Percentiles rank a stretch among this genome's conserved stretches.
Conservation (phyloP, 768 basidiomycete genomes). For the Boletus coccyginus region DNA sequence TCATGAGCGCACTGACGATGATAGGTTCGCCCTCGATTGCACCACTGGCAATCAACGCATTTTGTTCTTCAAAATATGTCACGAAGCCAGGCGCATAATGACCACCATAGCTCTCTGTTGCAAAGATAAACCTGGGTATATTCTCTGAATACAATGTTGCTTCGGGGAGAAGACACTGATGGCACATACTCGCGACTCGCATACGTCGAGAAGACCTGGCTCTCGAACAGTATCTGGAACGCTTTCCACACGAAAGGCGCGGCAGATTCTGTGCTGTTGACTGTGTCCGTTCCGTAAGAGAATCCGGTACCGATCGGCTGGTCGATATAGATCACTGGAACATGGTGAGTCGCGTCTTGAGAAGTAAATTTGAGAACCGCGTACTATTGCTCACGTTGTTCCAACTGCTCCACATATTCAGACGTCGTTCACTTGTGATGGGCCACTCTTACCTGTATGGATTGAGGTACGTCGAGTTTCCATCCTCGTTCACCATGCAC, state of each 20-base stretch:
- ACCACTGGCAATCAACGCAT: constrained; percentile 45
- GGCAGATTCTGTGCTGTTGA: constrained; percentile 51
- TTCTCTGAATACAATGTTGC: background rate
- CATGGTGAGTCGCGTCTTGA: background rate
- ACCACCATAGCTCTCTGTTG: constrained; percentile 67
- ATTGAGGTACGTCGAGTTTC: constrained; percentile 50
- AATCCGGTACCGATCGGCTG: constrained; percentile 68
- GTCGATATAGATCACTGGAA: constrained; percentile 64
- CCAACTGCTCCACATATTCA: constrained; percentile 44
- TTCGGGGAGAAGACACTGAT: background rate
- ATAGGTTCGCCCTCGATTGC: constrained; percentile 48
- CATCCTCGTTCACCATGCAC: constrained; percentile 55
- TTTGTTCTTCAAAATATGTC: constrained; percentile 63
- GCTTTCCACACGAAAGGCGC: constrained; percentile 59
- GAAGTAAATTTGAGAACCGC: constrained; percentile 15
- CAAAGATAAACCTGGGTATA: constrained; percentile 50
- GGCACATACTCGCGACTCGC: constrained; percentile 49
- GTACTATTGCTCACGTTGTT: constrained; percentile 64
- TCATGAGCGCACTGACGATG: constrained; percentile 58
- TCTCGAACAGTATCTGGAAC: constrained; percentile 63
- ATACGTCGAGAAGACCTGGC: constrained; percentile 48
- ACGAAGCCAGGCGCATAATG: constrained; percentile 67
- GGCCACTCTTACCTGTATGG: constrained; percentile 48
- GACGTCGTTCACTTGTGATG: background rate
- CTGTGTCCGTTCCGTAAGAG: constrained; percentile 53